A percentile compares a stretch with the other conserved stretches of the same genome.
Evolutionary conservation across 352 stramenopile species (phyloP).

Genomic region (Phytophthora agathidicida): DNA sequence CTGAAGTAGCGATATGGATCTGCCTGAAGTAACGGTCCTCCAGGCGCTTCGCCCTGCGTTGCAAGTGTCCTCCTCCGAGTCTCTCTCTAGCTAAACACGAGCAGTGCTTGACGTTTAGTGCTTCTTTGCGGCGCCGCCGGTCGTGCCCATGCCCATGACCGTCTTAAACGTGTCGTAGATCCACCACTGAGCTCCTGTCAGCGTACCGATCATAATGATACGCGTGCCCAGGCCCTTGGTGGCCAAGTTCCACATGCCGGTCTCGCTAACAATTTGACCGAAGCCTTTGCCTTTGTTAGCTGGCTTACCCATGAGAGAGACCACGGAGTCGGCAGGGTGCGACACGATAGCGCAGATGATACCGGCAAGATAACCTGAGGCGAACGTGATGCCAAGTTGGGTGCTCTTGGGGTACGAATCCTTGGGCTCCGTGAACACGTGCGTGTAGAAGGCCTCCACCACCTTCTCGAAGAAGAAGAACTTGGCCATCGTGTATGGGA

Average conservation of each 20-base stretch:
- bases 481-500: constrained; percentile 99
- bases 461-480: constrained; percentile 98
- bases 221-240: constrained; percentile 92
- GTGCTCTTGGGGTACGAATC: constrained; percentile 92
- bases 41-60: too few relatives aligned
- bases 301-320: constrained; percentile 96
- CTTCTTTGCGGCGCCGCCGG: constrained; percentile 82
- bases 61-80: too few relatives aligned
- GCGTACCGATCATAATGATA: constrained; percentile 97
- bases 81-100: too few relatives aligned
- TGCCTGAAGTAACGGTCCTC: neutral
- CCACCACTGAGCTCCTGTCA: constrained; percentile 97
- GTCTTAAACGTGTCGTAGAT: constrained; percentile 97
- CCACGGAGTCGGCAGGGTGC: constrained; percentile 98
- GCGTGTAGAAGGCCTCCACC: constrained; percentile 87
- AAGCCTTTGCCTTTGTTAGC: constrained; percentile 92
- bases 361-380: constrained; percentile 98
- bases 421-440: constrained; percentile 92
- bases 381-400: constrained; percentile 97
- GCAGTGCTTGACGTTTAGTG: too few relatives aligned
- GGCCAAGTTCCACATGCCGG: constrained; percentile 75
- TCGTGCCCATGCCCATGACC: constrained; percentile 92
- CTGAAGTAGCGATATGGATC: constrained; percentile 15
- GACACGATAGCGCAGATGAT: constrained; percentile 99
- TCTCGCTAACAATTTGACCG: constrained; percentile 86